Base-by-base conservation (phyloP, 805 yeast species). In the Candida ficus region DNA sequence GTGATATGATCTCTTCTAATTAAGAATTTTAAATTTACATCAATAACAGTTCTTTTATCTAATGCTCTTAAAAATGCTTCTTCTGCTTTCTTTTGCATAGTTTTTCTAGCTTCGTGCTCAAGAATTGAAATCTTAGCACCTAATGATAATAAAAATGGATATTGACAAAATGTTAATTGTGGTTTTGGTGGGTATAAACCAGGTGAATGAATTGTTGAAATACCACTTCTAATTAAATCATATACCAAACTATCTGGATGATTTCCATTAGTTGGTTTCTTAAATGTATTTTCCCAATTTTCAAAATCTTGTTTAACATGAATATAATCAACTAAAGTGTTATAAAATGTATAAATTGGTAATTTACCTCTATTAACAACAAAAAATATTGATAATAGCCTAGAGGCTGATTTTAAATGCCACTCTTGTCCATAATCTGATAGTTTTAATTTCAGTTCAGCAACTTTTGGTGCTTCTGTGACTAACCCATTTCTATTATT, bases 41-140 rank as follows among this genome's bases (percentile, higher is more conserved):
- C 87, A 27, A 80, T 62, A 0, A 76, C 75, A 16, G 70, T 66
- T 38, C 80, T 70, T 37, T 75, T 72, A 49, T 82, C 85, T 23
- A 88, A 54, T 0, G 95, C 81, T 38, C 74, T 76, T 30, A 89
- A 73, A 52, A 89, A 89, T 0, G 96, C 95, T 57, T 86, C 91
- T 52, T 88, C 95, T 0, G 95, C 95, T 52, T 83, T 80, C 39
- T 83, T 65, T 52, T 84, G 93, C 96, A 89, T 89, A 39, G 76
- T 82, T 35, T 82, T 62, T 46, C 78, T 73, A 0, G 91, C 88
- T 55, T 88, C 96, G 57, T 85, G 80, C 50, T 86, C 95, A 47
- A 91, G 62, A 3, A 91, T 78, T 0, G 82, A 70, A 3, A 89
- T 83, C 58, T 91, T 91, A 1, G 88, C 74, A 0, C 95, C 96